Base-by-base conservation (phyloP, 345 rosid genomes). In the Gossypium turneri region DNA sequence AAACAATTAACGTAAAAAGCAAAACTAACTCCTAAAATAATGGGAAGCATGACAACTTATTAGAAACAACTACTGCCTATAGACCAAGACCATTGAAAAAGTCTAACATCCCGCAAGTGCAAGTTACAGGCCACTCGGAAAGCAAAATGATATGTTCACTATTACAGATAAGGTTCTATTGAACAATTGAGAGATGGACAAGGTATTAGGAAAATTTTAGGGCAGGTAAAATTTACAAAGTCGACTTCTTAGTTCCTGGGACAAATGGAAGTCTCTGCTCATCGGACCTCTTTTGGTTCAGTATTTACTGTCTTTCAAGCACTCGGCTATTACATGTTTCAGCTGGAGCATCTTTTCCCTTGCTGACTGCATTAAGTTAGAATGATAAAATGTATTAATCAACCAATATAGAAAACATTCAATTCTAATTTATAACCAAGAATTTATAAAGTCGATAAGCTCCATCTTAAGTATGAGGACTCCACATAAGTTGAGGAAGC, bases 301-400 rank as follows among this genome's bases (percentile, higher is more conserved):
- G 69, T 63, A 70, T 52, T 43, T 73, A 48, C 73, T 4, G 60
- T 81, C 92, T 60, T 84, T 87, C 79, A 94, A 72, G 75, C 90
- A 87, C 81, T 87, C 88, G 3, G 85, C 85, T 11, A 92, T 77
- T 16, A 79, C 79, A 73, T 67, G 85, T 84, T 87, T 86, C 85
- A 92, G 72, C 75, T 88, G 94, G 63, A 81, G 73, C 93, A 88
- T 82, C 84, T 88, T 89, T 78, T 80, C 86, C 82, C 81, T 88
- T 8, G 93, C 94, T 75, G 78, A 80, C 97, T 92, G 91, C 87
- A 76, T 43, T 73, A 57, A 68, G 73, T 75, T 34, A 70, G 20
- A 44, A 73, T 38, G 63, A 58, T 58, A 58, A 25, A 15, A 24
- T 58, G 34, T 58, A 45, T 79, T 57, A 73, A 16, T 38, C 52